These are phyloP conservation scores for Chamaenerion angustifolium DNA, from an alignment of 345 rosid genomes.

Conservation along the genomic window DNA sequence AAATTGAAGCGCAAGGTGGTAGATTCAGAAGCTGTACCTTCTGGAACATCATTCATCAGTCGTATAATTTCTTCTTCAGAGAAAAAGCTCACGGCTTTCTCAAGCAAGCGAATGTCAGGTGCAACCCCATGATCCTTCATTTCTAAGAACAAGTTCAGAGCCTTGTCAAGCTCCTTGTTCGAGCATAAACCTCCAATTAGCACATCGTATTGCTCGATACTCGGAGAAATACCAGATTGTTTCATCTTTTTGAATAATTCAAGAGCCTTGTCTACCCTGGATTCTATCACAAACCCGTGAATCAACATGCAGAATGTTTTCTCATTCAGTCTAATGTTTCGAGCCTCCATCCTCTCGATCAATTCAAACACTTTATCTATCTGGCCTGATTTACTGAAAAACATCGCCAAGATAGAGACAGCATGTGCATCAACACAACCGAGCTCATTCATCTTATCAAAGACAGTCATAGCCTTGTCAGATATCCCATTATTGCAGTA, in stretches of 20 bases:
- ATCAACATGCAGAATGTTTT: constrained; percentile 57
- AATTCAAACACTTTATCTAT: constrained; percentile 66
- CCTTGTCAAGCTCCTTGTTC: constrained; percentile 37
- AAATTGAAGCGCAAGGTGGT: constrained; percentile 37
- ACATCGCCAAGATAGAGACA: constrained; percentile 39
- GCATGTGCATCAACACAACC: constrained; percentile 66
- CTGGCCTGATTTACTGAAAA: constrained; percentile 56
- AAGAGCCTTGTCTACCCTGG: constrained; percentile 53
- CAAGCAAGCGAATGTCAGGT: constrained; percentile 47
- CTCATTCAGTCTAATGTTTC: constrained; percentile 37
- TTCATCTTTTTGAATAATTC: constrained; percentile 47
- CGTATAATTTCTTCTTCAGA: constrained; percentile 29
- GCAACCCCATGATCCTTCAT: constrained; percentile 36
- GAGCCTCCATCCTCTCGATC: constrained; percentile 51
- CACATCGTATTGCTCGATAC: constrained; percentile 53
- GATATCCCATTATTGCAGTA: constrained; percentile 45
- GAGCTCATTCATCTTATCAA: constrained; percentile 32
- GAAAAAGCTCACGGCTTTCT: constrained; percentile 45
- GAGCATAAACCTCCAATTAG: constrained; percentile 53
- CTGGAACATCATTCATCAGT: constrained; percentile 25
- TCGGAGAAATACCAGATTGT: constrained; percentile 36
- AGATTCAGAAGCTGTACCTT: constrained; percentile 30
- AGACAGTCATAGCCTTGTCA: constrained; percentile 41
- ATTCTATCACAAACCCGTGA: constrained; percentile 60
- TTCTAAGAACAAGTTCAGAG: constrained; percentile 40